A percentile compares a stretch with the other conserved stretches of the same genome.
Conservation (phyloP, 2,329 filamentous ascomycete species). For the Fusarium incarnatum region DNA sequence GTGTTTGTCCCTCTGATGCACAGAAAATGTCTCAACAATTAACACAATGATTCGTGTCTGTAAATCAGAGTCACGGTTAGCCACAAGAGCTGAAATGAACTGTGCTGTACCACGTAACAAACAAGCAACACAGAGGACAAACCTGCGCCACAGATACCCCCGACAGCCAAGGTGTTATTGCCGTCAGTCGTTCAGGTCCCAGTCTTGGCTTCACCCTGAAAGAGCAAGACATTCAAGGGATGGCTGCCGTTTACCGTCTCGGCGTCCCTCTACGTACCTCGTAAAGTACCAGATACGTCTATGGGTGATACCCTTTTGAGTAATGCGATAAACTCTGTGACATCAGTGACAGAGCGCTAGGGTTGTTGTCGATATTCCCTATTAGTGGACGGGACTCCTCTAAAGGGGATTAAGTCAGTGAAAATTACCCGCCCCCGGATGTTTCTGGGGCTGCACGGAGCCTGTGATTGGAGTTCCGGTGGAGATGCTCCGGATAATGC, state of each 20-base stretch:
- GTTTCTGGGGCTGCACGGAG: conserved; percentile 27
- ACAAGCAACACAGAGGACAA: neutral
- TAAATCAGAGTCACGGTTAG: conserved; percentile 5
- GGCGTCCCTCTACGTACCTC: conserved; percentile 24
- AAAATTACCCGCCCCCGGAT: conserved; percentile 24
- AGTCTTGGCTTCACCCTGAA: conserved; percentile 23
- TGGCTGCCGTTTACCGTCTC: conserved; percentile 39
- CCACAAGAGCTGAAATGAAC: neutral
- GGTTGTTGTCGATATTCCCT: neutral
- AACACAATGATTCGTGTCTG: neutral
- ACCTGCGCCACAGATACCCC: conserved; percentile 16
- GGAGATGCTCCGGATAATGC: conserved; percentile 36
- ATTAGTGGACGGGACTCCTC: neutral
- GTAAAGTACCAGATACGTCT: conserved; percentile 29
- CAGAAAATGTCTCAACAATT: neutral
- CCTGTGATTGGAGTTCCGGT: conserved; percentile 37
- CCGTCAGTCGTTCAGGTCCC: conserved; percentile 26
- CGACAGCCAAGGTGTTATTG: conserved; percentile 23
- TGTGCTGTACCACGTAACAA: neutral
- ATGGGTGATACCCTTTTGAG: conserved; percentile 12
- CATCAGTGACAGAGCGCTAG: conserved; percentile 16
- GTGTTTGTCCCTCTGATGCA: neutral
- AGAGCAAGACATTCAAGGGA: conserved; percentile 11
- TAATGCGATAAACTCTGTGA: conserved; percentile 27
- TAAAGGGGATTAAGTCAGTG: neutral